A percentile compares a stretch with the other conserved stretches of the same genome.
Conservation (phyloP, 106 monocot genomes). For the Amphibolis antarctica region DNA sequence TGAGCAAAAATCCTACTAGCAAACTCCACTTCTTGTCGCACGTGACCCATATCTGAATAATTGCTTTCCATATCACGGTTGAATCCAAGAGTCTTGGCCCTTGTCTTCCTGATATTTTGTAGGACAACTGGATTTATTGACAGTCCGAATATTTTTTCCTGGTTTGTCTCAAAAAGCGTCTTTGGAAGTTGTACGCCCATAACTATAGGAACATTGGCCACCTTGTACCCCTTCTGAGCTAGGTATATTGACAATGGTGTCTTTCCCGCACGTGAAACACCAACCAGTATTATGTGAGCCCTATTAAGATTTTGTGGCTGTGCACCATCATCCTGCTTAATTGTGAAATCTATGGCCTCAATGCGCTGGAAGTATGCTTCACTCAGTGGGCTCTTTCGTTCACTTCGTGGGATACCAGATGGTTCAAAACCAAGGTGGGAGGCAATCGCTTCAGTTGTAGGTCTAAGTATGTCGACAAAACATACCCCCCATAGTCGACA, state of each 20-base stretch:
- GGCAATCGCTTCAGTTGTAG: conserved; percentile 80
- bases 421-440: conserved; percentile 71
- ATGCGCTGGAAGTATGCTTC: conserved; percentile 76
- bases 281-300: conserved; percentile 66
- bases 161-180: conserved; percentile 51
- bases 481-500: conserved; percentile 67
- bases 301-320: conserved; percentile 44
- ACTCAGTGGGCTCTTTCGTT: conserved; percentile 33
- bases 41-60: conserved; percentile 86
- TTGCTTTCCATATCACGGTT: conserved; percentile 34
- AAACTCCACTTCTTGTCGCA: conserved; percentile 49
- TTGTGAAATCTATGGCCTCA: conserved; percentile 91
- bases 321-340: conserved; percentile 92
- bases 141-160: conserved; percentile 67
- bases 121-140: conserved; percentile 66
- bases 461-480: conserved; percentile 49
- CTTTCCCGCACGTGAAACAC: conserved; percentile 85
- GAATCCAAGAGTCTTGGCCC: conserved; percentile 61
- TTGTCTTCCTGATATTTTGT: conserved; percentile 74
- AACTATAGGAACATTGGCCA: conserved; percentile 81
- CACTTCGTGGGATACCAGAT: conserved; percentile 72
- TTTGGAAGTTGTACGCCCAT: conserved; percentile 70
- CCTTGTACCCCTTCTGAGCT: conserved; percentile 89
- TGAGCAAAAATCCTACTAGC: conserved; percentile 51
- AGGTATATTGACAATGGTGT: conserved; percentile 83